Conservation (phyloP, 768 basidiomycete genomes). For the Lentinula boryana region DNA sequence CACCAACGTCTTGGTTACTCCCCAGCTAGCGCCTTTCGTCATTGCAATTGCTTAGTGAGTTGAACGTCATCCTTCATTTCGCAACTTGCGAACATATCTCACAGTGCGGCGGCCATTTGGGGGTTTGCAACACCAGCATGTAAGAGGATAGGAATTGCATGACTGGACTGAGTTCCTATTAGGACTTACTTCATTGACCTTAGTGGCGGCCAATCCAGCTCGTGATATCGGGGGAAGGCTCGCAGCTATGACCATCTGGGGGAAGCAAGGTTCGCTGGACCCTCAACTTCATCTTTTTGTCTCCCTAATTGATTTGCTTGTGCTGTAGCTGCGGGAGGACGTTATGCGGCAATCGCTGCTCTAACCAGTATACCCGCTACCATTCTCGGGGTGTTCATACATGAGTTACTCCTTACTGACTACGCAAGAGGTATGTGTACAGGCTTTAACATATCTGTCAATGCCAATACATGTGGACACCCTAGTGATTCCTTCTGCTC, state of each 20-base stretch:
- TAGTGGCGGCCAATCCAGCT: constrained; percentile 60
- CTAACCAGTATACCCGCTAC: constrained; percentile 43
- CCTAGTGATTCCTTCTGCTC: neutral
- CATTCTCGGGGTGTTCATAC: constrained; percentile 29
- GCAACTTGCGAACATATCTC: neutral
- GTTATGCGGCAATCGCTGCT: constrained; percentile 39
- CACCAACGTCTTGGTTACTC: constrained; percentile 52
- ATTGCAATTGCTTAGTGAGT: constrained; percentile 57
- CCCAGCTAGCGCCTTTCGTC: constrained; percentile 42
- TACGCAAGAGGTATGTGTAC: constrained; percentile 3
- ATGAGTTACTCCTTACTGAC: constrained; percentile 23
- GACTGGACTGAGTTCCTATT: neutral
- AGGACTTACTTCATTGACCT: neutral
- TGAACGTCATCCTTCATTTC: constrained; percentile 11
- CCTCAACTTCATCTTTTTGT: neutral
- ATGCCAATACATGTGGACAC: neutral
- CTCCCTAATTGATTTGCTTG: neutral
- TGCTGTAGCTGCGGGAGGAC: constrained; percentile 30
- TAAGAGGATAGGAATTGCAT: constrained; percentile 14
- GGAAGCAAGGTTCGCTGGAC: constrained; percentile 12
- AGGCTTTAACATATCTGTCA: too few species aligned
- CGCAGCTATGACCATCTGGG: constrained; percentile 51
- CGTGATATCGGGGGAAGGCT: constrained; percentile 65
- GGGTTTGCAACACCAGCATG: constrained; percentile 47
- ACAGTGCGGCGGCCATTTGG: constrained; percentile 54